Percentiles rank a stretch among this genome's conserved stretches.
Evolutionary conservation across 164 flowering plant genomes (phyloP).

Genomic region (Vitis rupestris): DNA sequence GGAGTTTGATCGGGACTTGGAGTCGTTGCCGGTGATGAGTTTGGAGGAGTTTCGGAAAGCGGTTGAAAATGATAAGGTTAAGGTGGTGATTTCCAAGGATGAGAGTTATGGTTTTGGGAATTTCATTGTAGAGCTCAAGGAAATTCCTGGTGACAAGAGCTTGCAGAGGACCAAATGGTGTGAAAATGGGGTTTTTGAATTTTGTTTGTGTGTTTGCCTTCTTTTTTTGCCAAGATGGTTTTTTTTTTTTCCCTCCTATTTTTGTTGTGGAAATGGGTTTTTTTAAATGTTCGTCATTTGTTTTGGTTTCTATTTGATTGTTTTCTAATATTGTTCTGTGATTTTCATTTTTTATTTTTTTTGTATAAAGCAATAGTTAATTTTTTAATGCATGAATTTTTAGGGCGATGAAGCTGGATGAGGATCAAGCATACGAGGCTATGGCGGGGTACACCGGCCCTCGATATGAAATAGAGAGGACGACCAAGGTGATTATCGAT

Average conservation of each 20-base stretch:
- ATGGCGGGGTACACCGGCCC: conserved; percentile 73
- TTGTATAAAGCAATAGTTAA: no score
- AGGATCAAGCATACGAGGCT: conserved; percentile 45
- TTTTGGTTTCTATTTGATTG: no score
- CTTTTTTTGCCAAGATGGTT: not conserved
- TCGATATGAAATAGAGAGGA: conserved; percentile 71
- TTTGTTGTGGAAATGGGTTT: conserved; percentile 10
- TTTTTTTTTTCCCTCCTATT: not conserved
- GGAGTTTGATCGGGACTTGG: conserved; percentile 59
- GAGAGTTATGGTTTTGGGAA: conserved; percentile 38
- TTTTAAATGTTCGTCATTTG: not conserved
- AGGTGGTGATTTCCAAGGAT: conserved; percentile 66
- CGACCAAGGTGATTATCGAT: conserved; percentile 45
- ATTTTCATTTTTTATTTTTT: no score
- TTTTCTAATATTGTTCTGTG: no score
- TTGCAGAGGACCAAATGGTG: conserved; percentile 87
- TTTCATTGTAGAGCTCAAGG: conserved; percentile 76
- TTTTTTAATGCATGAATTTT: not conserved
- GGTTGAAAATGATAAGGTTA: conserved; percentile 58
- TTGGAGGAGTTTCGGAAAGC: conserved; percentile 67
- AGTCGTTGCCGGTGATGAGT: conserved; percentile 70
- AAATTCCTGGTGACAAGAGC: conserved; percentile 76
- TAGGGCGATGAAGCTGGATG: conserved; percentile 73
- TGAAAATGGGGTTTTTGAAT: not conserved
- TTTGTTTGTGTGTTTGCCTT: not conserved